phyloP scores from a whole-genome alignment of 345 rosid genomes.

The Rhodamnia argentea region DNA sequence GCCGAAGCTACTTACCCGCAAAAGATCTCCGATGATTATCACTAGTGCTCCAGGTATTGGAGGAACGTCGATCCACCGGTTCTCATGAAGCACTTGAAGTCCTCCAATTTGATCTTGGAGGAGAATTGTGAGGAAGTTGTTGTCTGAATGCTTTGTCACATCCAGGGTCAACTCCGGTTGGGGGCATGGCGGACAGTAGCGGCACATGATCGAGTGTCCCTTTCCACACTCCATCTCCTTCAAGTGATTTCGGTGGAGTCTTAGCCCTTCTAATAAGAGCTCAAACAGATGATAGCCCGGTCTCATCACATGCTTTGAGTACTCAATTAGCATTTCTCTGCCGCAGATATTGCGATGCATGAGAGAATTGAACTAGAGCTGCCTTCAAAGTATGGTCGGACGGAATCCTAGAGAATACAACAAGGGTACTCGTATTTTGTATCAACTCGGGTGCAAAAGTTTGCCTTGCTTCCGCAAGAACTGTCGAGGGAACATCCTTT shows the following conservation, averaged over 20 bases:
- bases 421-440: not conserved
- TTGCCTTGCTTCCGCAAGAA: too few species aligned
- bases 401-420: not conserved
- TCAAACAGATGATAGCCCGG: slow-evolving; percentile 17
- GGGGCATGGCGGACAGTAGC: slow-evolving; percentile 48
- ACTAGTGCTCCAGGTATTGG: slow-evolving; percentile 30
- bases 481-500: too few species aligned
- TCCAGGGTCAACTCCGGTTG: slow-evolving; percentile 18
- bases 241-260: slow-evolving; percentile 25
- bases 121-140: slow-evolving; percentile 33
- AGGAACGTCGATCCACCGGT: slow-evolving; percentile 13
- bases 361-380: not conserved
- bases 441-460: not conserved
- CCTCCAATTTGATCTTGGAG: slow-evolving; percentile 23
- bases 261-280: slow-evolving; percentile 37
- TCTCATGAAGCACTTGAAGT: too few species aligned
- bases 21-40: slow-evolving; percentile 37
- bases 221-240: slow-evolving; percentile 10
- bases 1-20: slow-evolving; percentile 23
- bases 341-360: not conserved
- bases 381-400: not conserved
- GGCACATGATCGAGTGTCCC: slow-evolving; percentile 19
- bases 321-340: slow-evolving; percentile 29
- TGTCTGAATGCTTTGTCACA: slow-evolving; percentile 23
- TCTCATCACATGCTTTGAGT: slow-evolving; percentile 11